These are phyloP conservation scores for Lecanosticta acicola DNA, from an alignment of 2,329 filamentous ascomycete species.

Conservation along the genomic window DNA sequence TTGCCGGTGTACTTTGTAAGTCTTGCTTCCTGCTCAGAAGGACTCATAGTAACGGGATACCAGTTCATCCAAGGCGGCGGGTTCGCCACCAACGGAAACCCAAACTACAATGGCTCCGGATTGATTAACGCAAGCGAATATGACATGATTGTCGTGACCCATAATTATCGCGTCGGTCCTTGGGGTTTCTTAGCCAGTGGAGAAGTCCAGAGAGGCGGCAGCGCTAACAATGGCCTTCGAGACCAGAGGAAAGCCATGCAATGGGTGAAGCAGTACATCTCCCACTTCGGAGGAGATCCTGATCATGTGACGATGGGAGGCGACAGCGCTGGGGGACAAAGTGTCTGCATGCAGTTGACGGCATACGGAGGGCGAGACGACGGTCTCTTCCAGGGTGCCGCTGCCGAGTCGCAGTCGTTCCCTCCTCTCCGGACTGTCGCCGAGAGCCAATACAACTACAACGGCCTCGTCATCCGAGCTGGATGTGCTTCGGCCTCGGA, in stretches of 20 bases:
- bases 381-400: slow-evolving; percentile 48
- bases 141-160: slow-evolving; percentile 62
- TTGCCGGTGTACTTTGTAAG: slow-evolving; percentile 62
- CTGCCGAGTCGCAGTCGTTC: slow-evolving; percentile 52
- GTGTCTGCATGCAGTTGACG: slow-evolving; percentile 59
- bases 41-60: slow-evolving; percentile 24
- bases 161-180: slow-evolving; percentile 71
- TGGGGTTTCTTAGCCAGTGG: slow-evolving; percentile 65
- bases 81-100: slow-evolving; percentile 43
- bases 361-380: slow-evolving; percentile 47
- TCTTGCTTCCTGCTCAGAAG: slow-evolving; percentile 35
- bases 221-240: slow-evolving; percentile 62
- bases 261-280: slow-evolving; percentile 64
- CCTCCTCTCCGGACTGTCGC: slow-evolving; percentile 43
- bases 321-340: slow-evolving; percentile 61
- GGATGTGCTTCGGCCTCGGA: slow-evolving; percentile 38
- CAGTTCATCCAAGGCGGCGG: slow-evolving; percentile 54
- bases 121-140: slow-evolving; percentile 55
- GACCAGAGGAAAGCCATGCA: slow-evolving; percentile 65
- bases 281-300: slow-evolving; percentile 63
- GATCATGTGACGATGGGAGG: slow-evolving; percentile 63
- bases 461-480: slow-evolving; percentile 47
- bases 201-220: slow-evolving; percentile 46
- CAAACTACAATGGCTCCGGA: slow-evolving; percentile 55
- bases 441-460: slow-evolving; percentile 49